Evolutionary conservation across 257 asterid genomes (phyloP).

Genomic region (Linaria vulgaris): DNA sequence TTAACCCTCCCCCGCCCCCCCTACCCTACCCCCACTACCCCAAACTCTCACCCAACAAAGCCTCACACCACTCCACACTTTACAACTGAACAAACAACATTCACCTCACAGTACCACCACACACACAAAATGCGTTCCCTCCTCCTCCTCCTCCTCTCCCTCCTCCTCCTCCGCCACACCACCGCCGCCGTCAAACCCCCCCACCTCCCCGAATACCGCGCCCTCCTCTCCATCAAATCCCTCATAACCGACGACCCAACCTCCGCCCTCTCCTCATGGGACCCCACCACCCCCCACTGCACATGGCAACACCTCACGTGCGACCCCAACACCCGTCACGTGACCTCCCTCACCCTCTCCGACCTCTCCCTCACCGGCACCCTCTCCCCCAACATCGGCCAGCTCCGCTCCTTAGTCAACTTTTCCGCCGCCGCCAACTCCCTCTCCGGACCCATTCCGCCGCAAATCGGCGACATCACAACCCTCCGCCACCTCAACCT

Average conservation of each 20-base stretch:
- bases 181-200: conserved; percentile 41
- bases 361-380: conserved; percentile 56
- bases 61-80: background rate
- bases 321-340: conserved; percentile 60
- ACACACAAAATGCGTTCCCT: conserved; percentile 50
- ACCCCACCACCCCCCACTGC: conserved; percentile 52
- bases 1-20: background rate
- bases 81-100: background rate
- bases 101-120: background rate
- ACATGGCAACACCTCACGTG: conserved; percentile 83
- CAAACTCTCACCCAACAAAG: too few relatives aligned
- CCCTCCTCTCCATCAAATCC: conserved; percentile 65
- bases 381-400: conserved; percentile 54
- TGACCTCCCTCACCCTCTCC: conserved; percentile 62
- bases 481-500: conserved; percentile 64
- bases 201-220: conserved; percentile 49
- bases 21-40: too few relatives aligned
- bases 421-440: conserved; percentile 60
- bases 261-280: conserved; percentile 64
- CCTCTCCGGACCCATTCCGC: conserved; percentile 64
- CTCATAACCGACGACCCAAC: conserved; percentile 72
- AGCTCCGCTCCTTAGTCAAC: conserved; percentile 60
- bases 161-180: conserved; percentile 24
- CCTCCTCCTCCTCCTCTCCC: conserved; percentile 29
- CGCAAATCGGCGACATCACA: conserved; percentile 50